These are phyloP conservation scores for Gynochthodes officinalis DNA, from an alignment of 257 asterid species.

Conservation along the genomic window DNA sequence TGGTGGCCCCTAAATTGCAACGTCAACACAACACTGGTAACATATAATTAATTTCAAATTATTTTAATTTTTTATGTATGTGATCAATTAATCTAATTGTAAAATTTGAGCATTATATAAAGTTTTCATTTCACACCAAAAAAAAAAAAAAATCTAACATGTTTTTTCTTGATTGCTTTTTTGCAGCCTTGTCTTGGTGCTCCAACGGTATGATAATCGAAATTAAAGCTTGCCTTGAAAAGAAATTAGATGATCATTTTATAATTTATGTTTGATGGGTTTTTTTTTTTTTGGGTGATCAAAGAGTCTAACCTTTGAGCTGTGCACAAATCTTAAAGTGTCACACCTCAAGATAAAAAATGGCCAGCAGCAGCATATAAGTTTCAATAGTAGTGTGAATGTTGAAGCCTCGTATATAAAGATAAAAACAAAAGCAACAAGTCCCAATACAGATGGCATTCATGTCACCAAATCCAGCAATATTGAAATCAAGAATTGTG, in stretches of 20 bases:
- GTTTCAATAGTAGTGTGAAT: slow-evolving; percentile 2
- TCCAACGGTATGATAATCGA: slow-evolving; percentile 23
- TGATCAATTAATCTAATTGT: too few relatives aligned
- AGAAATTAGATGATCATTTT: neutral
- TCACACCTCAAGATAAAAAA: slow-evolving; percentile 36
- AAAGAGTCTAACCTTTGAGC: slow-evolving; percentile 64
- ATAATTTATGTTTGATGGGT: neutral
- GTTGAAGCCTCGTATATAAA: slow-evolving; percentile 28
- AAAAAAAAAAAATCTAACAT: neutral
- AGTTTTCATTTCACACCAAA: too few relatives aligned
- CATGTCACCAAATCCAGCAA: slow-evolving; percentile 27
- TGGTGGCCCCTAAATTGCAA: slow-evolving; percentile 90
- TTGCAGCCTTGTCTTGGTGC: slow-evolving; percentile 30
- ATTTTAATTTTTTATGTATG: neutral
- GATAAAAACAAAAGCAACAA: slow-evolving; percentile 23
- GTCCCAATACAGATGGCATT: slow-evolving; percentile 48
- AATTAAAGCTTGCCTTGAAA: neutral
- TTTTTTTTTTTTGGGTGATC: neutral
- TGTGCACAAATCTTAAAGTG: slow-evolving; percentile 57
- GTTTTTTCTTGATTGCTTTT: neutral
- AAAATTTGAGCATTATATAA: too few relatives aligned
- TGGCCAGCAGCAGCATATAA: slow-evolving; percentile 62
- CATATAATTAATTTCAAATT: neutral
- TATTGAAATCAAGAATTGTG: slow-evolving; percentile 18
- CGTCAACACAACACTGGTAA: slow-evolving; percentile 46